Evolutionary conservation across 208 protist genomes (phyloP).

Genomic region (Borovskyia barvae): DNA sequence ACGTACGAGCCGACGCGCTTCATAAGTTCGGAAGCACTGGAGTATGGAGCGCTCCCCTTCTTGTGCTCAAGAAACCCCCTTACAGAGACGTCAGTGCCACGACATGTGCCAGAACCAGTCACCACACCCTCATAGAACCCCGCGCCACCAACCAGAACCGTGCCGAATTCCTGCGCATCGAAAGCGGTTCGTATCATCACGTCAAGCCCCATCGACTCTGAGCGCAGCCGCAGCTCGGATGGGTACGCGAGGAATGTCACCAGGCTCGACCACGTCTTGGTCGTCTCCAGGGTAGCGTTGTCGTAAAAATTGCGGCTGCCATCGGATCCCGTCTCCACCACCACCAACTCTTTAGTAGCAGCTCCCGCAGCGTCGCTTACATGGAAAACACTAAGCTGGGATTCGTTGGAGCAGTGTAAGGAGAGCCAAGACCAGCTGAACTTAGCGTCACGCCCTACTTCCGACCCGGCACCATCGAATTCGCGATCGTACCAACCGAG

Average conservation of each 20-base stretch:
- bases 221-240: constrained; percentile 17
- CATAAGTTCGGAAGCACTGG: constrained; percentile 28
- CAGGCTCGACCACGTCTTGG: constrained; percentile 47
- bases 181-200: constrained; percentile 31
- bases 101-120: constrained; percentile 19
- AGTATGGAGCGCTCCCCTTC: constrained; percentile 8
- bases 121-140: constrained; percentile 60
- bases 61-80: constrained; percentile 52
- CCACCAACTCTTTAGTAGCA: constrained; percentile 14
- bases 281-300: constrained; percentile 27
- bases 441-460: constrained; percentile 14
- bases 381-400: constrained; percentile 41
- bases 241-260: constrained; percentile 55
- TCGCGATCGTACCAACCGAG: constrained; percentile 59
- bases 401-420: constrained; percentile 26
- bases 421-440: constrained; percentile 47
- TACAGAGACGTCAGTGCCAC: constrained; percentile 18
- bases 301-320: constrained; percentile 16
- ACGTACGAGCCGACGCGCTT: constrained; percentile 40
- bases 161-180: constrained; percentile 52
- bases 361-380: constrained; percentile 6
- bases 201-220: constrained; percentile 27
- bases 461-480: constrained; percentile 23
- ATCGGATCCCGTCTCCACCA: constrained; percentile 18
- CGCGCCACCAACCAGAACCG: constrained; percentile 27